Evolutionary conservation across 2,329 filamentous ascomycete genomes (phyloP).

Genomic region (Beauveria sp.): DNA sequence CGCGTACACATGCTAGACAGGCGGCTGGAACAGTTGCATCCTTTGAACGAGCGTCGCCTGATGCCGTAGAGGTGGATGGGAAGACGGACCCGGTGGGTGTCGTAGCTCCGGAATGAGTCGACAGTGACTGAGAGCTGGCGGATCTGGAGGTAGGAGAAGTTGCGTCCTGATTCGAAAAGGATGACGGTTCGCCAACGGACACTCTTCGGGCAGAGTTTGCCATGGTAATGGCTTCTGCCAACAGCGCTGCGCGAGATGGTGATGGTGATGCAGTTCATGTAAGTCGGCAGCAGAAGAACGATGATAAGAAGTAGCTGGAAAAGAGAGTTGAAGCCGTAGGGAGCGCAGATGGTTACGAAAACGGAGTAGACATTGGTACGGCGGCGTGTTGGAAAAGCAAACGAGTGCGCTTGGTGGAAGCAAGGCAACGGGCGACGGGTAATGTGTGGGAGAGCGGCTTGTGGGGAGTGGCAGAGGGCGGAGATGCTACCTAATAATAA

Average conservation of each 20-base stretch:
- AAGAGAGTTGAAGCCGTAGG: background rate
- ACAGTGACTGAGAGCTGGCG: background rate
- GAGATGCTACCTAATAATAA: background rate
- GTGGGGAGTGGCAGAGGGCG: background rate
- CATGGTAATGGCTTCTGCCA: background rate
- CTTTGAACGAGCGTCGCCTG: constrained; percentile 16
- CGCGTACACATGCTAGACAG: constrained; percentile 48
- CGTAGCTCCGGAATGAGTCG: background rate
- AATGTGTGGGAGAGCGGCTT: constrained; percentile 3
- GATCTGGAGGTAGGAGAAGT: background rate
- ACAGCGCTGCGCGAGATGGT: background rate
- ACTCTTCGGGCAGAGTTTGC: constrained; percentile 2
- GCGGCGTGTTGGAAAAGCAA: background rate
- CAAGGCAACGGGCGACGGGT: background rate
- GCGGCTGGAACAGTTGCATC: constrained; percentile 39
- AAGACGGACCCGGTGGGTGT: constrained; percentile 7
- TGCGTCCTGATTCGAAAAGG: background rate
- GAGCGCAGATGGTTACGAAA: background rate
- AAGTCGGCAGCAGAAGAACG: background rate
- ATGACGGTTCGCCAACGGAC: background rate
- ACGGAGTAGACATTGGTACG: background rate
- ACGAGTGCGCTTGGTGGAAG: background rate
- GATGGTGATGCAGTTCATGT: background rate
- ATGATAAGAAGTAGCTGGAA: background rate
- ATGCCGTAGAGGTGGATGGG: constrained; percentile 19